These are phyloP conservation scores for Colletotrichum filicis DNA, from an alignment of 2,329 filamentous ascomycete species.

Conservation along the genomic window DNA sequence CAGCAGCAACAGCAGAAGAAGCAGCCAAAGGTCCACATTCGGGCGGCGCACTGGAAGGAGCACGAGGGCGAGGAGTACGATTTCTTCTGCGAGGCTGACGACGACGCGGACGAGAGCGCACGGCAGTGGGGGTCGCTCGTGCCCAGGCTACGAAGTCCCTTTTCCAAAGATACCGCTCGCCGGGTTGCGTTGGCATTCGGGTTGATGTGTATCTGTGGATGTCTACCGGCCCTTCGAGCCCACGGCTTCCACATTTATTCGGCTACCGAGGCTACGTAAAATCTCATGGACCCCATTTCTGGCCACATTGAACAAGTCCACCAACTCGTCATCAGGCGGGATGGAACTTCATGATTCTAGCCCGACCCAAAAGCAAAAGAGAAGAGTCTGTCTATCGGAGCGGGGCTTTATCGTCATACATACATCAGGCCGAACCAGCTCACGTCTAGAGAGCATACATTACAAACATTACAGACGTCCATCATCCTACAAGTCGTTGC, in stretches of 20 bases:
- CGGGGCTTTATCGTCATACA: slow-evolving; percentile 3
- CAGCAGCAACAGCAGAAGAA: slow-evolving; percentile 9
- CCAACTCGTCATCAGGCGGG: not conserved
- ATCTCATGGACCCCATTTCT: too few species aligned
- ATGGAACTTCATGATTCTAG: not conserved
- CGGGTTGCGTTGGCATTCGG: slow-evolving; percentile 45
- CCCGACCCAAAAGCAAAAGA: slow-evolving; percentile 6
- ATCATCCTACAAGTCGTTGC: not conserved
- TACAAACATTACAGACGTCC: slow-evolving; percentile 5
- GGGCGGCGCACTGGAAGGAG: slow-evolving; percentile 35
- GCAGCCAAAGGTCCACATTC: slow-evolving; percentile 24
- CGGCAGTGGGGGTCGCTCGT: slow-evolving; percentile 25
- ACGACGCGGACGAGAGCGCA: slow-evolving; percentile 7
- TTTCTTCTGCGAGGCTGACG: slow-evolving; percentile 32
- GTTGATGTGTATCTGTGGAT: slow-evolving; percentile 41
- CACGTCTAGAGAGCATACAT: slow-evolving; percentile 25
- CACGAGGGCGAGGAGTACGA: slow-evolving; percentile 32
- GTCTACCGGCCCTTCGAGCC: slow-evolving; percentile 34
- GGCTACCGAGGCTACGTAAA: slow-evolving; percentile 26
- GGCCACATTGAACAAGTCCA: not conserved
- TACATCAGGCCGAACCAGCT: slow-evolving; percentile 21
- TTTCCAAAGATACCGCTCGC: slow-evolving; percentile 40
- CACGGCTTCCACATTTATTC: slow-evolving; percentile 31
- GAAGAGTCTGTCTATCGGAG: slow-evolving; percentile 25
- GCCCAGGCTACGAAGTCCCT: slow-evolving; percentile 29